These are phyloP conservation scores for Fusarium austroafricanum DNA, from an alignment of 2,329 filamentous ascomycete species.

Conservation along the genomic window DNA sequence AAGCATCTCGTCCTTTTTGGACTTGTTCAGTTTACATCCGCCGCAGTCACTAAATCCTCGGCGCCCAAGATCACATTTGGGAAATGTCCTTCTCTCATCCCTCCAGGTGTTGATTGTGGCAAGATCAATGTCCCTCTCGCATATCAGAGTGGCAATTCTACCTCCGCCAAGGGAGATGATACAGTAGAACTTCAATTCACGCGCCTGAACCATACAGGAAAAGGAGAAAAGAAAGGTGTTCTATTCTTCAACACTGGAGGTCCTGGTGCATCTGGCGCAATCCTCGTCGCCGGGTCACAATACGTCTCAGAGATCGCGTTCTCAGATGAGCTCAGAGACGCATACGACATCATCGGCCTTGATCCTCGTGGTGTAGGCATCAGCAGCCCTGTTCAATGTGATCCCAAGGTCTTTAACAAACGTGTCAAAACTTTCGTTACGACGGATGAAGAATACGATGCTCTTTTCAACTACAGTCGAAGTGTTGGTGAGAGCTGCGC, in stretches of 20 bases:
- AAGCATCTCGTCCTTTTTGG: neutral
- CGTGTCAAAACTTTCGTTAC: conserved; percentile 28
- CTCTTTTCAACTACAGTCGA: conserved; percentile 21
- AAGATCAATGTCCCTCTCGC: conserved; percentile 32
- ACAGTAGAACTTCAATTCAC: conserved; percentile 17
- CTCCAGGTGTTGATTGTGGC: conserved; percentile 34
- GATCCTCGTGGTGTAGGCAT: conserved; percentile 57
- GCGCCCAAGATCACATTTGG: conserved; percentile 15
- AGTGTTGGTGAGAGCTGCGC: conserved; percentile 39
- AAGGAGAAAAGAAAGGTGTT: conserved; percentile 21
- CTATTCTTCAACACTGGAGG: conserved; percentile 43
- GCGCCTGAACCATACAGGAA: conserved; percentile 32
- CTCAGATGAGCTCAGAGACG: conserved; percentile 28
- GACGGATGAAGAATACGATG: conserved; percentile 17
- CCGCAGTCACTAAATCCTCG: neutral
- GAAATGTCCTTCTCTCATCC: conserved; percentile 14
- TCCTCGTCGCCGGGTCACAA: conserved; percentile 20
- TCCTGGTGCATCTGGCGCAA: conserved; percentile 27
- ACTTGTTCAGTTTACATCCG: neutral
- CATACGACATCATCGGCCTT: conserved; percentile 58
- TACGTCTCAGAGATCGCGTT: conserved; percentile 23
- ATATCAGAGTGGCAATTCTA: conserved; percentile 34
- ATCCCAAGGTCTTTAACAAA: conserved; percentile 44
- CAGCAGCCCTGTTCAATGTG: conserved; percentile 55
- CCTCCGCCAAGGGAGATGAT: conserved; percentile 7